Base-by-base conservation (phyloP, 352 stramenopile genomes). In the Globisporangium abappressorium region DNA sequence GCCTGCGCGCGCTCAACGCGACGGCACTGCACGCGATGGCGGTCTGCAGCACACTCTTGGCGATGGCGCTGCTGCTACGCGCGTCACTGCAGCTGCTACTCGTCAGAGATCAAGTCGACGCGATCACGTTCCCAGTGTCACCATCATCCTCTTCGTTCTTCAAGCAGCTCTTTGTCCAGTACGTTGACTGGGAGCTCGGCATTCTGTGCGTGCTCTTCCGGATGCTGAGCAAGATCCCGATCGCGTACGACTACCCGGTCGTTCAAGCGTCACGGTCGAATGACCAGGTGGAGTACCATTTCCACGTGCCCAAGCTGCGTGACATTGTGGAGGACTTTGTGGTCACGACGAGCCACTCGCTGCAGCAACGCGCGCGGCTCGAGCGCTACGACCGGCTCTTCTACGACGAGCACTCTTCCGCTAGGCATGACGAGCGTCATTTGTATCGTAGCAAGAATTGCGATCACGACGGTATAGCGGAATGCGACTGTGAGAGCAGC, bases 251-350 rank as follows among this genome's bases (percentile, higher is more conserved):
- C 33, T 58, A 41, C 30, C n/a, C 28, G 20, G 26, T 57, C 9
- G 26, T 3, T 8, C 41, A 55, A 8, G 22, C 18, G n/a, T 12
- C 43, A 11, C 18, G 24, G 0, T 18, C 51, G 20, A 9, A 9
- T 8, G 6, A 7, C 5, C 46, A 59, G 20, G 14, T 59, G 20
- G 60, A 58, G 46, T 8, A 36, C 28, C 28, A 51, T 14, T 53
- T 69, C 6, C 64, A 47, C n/a, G n/a, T 64, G 12, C 64, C 64
- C n/a, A 64, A 33, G 30, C 43, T 69, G 1, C 11, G 55, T 12
- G 64, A 69, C 15, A 43, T 69, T 28, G 56, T 69, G 9, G 24
- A 59, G n/a, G 64, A 69, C 26, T 69, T 58, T 34, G 64, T 69
- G 26, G 54, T 53, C 14, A 53, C 36, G 12, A 64, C 64, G 28